Evolutionary conservation across 2,329 filamentous ascomycete species (phyloP).

Genomic region (Hypomyces rosellus): DNA sequence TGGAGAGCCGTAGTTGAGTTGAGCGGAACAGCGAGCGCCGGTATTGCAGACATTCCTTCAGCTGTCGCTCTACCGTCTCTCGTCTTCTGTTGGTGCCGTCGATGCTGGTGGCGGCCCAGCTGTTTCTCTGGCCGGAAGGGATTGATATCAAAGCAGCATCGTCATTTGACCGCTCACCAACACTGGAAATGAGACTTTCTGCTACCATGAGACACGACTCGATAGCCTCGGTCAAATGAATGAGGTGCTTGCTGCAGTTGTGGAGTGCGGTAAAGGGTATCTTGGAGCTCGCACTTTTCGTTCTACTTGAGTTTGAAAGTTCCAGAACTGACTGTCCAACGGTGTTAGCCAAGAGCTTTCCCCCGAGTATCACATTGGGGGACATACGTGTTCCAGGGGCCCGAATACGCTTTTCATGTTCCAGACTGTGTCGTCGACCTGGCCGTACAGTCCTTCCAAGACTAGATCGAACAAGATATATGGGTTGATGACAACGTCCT

Average conservation of each 20-base stretch:
- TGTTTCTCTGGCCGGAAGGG: background rate
- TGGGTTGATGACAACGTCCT: slow-evolving; percentile 17
- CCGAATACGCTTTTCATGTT: slow-evolving; percentile 26
- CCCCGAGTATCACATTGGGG: background rate
- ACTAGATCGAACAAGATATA: slow-evolving; percentile 25
- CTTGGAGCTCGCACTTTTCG: slow-evolving; percentile 13
- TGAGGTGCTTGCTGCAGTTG: slow-evolving; percentile 25
- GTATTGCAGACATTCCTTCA: slow-evolving; percentile 24
- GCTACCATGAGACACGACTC: slow-evolving; percentile 22
- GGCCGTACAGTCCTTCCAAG: slow-evolving; percentile 22
- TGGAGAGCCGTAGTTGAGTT: slow-evolving; percentile 28
- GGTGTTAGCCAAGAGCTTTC: background rate
- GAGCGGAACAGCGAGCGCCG: slow-evolving; percentile 28
- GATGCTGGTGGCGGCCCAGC: too few relatives aligned
- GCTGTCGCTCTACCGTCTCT: slow-evolving; percentile 18
- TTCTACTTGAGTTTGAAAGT: slow-evolving; percentile 13
- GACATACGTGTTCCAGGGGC: slow-evolving; percentile 22
- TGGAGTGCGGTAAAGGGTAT: slow-evolving; percentile 23
- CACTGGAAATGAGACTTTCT: slow-evolving; percentile 7
- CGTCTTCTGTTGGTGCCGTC: background rate
- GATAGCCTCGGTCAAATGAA: slow-evolving; percentile 23
- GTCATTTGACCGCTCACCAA: background rate
- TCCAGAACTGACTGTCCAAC: slow-evolving; percentile 19
- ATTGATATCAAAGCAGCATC: background rate
- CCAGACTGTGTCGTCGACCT: slow-evolving; percentile 24